Conservation (phyloP, 768 basidiomycete genomes). For the Kwoniella newhampshirensis region DNA sequence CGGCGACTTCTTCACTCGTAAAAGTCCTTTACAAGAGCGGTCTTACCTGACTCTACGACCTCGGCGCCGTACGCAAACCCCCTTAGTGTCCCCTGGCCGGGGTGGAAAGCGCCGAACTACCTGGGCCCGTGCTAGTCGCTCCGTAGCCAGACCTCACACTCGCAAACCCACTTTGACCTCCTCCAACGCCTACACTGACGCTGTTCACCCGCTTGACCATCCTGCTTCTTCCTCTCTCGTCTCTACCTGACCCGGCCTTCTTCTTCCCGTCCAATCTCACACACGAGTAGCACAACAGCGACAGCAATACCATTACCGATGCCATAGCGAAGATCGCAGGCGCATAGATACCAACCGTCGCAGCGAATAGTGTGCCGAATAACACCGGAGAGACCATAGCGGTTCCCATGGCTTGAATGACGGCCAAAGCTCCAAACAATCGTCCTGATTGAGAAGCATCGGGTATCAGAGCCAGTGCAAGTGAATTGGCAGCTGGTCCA, state of each 20-base stretch:
- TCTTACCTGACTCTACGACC: too few species aligned
- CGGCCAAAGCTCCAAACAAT: conserved; percentile 77
- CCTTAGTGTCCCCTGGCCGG: too few species aligned
- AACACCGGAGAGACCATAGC: conserved; percentile 67
- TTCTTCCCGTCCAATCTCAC: conserved; percentile 24
- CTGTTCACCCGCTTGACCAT: conserved; percentile 40
- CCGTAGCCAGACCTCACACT: too few species aligned
- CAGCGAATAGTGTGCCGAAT: conserved; percentile 69
- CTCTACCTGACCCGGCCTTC: conserved; percentile 9
- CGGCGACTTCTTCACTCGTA: too few species aligned
- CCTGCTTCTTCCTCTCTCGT: conserved; percentile 41
- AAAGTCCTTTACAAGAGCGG: too few species aligned
- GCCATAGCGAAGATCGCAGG: conserved; percentile 68
- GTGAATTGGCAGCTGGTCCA: conserved; percentile 66
- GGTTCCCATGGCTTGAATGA: conserved; percentile 68
- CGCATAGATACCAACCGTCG: conserved; percentile 70
- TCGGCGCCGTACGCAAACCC: too few species aligned
- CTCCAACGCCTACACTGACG: not conserved
- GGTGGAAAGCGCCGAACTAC: not conserved
- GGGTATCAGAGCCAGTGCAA: conserved; percentile 64
- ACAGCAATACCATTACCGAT: conserved; percentile 40
- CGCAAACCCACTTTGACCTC: not conserved
- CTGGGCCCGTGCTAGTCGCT: too few species aligned
- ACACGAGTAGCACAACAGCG: conserved; percentile 25
- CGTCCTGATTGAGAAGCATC: conserved; percentile 63